Conservation (phyloP, 208 protist genomes). For the Leishmania tarentolae region DNA sequence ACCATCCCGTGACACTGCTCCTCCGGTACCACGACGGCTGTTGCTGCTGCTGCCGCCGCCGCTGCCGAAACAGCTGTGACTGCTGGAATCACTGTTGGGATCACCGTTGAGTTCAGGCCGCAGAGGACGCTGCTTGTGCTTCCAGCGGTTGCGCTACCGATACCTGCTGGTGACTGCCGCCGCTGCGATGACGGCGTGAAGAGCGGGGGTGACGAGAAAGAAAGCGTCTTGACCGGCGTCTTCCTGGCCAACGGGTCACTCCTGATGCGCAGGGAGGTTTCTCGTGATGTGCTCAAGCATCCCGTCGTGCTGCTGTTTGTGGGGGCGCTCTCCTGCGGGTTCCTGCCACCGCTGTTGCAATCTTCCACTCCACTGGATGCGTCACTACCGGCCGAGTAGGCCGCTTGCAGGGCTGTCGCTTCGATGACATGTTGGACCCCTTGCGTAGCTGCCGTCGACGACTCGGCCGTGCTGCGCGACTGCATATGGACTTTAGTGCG, state of each 20-base stretch:
- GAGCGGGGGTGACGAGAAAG: not conserved
- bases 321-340: not conserved
- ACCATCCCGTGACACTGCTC: slow-evolving; percentile 32
- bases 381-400: slow-evolving; percentile 1
- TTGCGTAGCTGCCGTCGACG: slow-evolving; percentile 14
- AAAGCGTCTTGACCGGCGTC: not conserved
- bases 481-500: slow-evolving; percentile 20
- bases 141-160: not conserved
- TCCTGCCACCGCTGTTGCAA: slow-evolving; percentile 3
- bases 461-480: slow-evolving; percentile 17
- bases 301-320: not conserved
- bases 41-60: slow-evolving; percentile 5
- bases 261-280: not conserved
- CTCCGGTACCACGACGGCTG: slow-evolving; percentile 14
- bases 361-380: not conserved
- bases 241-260: not conserved
- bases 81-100: not conserved
- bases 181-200: not conserved
- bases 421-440: slow-evolving; percentile 17
- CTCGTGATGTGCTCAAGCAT: not conserved
- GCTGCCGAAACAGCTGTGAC: not conserved
- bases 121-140: not conserved
- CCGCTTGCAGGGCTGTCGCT: no score
- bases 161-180: not conserved
- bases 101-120: not conserved